Base-by-base conservation (phyloP, 2,329 filamentous ascomycete species). In the Tympanopsis confertula region DNA sequence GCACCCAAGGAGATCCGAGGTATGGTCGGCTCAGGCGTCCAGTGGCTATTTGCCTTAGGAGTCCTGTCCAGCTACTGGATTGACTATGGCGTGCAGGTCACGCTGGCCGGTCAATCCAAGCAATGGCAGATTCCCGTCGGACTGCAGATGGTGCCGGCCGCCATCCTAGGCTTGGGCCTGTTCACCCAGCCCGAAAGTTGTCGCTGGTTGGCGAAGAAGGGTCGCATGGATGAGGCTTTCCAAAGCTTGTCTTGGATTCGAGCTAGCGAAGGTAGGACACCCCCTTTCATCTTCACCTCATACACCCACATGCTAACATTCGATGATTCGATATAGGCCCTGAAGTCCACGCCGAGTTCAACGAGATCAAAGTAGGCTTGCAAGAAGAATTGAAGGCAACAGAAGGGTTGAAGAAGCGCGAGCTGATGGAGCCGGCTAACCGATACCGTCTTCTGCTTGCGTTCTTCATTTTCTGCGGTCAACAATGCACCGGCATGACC, bases 1-100 rank as follows among this genome's bases (percentile, higher is more conserved):
- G 58, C 57, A 10, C 63, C 63, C 1, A 59, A 61, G 17, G 54
- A 57, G 30, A 53, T 61, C 10, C 53, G 62, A 35, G 62, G 62
- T 13, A 49, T 52, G 38, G 47, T 61, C 12, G 58, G 57, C 1
- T 52, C 54, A 18, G 53, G 58, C 35, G 59, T 60, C 41, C 57
- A 62, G 41, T 43, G 57, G 5, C 59, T 61, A 42, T 55, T 60
- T 32, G 53, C 58, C 1, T 41, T 53, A 2, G 59, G 59, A 1
- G 53, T 58, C 4, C 58, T 58, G 44, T 47, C 60, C n/a, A 51
- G 56, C 1, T 59, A 60, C 38, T 62, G 58, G 58, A 41, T 58
- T 2, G 53, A 51, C 13, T 61, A 56, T 39, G 57, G 49, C 2
- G 55, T 58, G 2, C 35, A 44, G 4, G 48, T 50, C 17, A 45